Conservation (phyloP, 192 early-diverging fungal genomes). For the Linnemannia elongata region DNA sequence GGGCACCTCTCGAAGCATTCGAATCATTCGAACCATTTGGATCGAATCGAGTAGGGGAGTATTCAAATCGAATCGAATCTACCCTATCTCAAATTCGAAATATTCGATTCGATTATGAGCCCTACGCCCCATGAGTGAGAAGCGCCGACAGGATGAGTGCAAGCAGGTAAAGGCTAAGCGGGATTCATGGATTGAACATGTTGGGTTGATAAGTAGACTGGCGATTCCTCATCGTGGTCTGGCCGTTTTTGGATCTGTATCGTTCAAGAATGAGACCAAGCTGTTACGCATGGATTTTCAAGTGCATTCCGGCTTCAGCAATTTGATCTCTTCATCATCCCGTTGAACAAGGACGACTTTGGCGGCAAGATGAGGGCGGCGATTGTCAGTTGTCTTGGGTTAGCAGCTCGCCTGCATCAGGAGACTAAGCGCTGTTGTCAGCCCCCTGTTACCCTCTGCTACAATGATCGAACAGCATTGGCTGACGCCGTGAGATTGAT, state of each 20-base stretch:
- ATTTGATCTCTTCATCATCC: constrained; percentile 32
- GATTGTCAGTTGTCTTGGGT: constrained; percentile 16
- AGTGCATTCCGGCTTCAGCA: constrained; percentile 16
- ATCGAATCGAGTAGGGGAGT: too few relatives aligned
- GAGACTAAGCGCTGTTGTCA: constrained; percentile 5
- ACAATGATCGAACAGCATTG: background rate
- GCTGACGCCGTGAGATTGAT: background rate
- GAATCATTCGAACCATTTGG: too few relatives aligned
- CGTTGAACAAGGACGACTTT: constrained; percentile 24
- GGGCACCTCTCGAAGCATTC: too few relatives aligned
- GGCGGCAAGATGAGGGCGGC: constrained; percentile 31
- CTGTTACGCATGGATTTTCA: constrained; percentile 29
- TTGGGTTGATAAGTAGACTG: constrained; percentile 8
- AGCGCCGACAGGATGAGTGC: constrained; percentile 18
- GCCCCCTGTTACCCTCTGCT: background rate
- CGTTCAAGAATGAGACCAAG: constrained; percentile 33
- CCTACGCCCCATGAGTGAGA: constrained; percentile 11
- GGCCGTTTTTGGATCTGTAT: constrained; percentile 17
- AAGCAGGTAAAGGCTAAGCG: constrained; percentile 11
- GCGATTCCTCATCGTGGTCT: constrained; percentile 15
- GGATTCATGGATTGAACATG: constrained; percentile 25
- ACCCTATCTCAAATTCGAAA: too few relatives aligned
- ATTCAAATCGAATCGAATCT: too few relatives aligned
- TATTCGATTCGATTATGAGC: too few relatives aligned
- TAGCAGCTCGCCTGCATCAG: constrained; percentile 18